phyloP scores from a whole-genome alignment of 2,329 filamentous ascomycete species.

The Neofusicoccum parvum region DNA sequence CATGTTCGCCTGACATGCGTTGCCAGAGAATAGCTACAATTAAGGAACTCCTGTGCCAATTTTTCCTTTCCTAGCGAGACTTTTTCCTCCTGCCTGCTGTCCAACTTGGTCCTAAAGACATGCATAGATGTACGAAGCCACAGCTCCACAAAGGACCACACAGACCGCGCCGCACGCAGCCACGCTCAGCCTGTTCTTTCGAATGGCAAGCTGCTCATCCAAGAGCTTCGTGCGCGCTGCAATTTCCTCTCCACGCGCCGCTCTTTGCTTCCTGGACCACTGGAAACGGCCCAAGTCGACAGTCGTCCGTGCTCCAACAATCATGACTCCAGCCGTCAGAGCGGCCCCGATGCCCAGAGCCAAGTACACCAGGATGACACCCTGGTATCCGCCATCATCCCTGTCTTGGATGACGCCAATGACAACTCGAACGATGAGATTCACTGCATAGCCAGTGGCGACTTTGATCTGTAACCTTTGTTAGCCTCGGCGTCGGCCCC shows the following conservation, averaged over 20 bases:
- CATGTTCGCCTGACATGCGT: no score
- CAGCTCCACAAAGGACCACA: background rate
- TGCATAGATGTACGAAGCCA: background rate
- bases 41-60: no score
- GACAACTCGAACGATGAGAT: conserved; percentile 60
- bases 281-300: background rate
- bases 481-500: background rate
- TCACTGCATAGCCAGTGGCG: conserved; percentile 65
- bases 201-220: background rate
- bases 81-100: no score
- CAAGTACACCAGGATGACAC: conserved; percentile 59
- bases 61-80: no score
- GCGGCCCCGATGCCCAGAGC: conserved; percentile 38
- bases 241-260: background rate
- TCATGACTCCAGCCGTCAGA: background rate
- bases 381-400: conserved; percentile 58
- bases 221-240: background rate
- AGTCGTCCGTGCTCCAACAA: background rate
- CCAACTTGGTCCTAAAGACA: background rate
- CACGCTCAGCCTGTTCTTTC: background rate
- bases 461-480: conserved; percentile 50
- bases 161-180: background rate
- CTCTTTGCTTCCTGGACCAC: background rate
- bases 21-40: no score
- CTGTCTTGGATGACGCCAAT: conserved; percentile 61